Conservation (phyloP, 2,329 filamentous ascomycete species). For the Passalora sequoiae region DNA sequence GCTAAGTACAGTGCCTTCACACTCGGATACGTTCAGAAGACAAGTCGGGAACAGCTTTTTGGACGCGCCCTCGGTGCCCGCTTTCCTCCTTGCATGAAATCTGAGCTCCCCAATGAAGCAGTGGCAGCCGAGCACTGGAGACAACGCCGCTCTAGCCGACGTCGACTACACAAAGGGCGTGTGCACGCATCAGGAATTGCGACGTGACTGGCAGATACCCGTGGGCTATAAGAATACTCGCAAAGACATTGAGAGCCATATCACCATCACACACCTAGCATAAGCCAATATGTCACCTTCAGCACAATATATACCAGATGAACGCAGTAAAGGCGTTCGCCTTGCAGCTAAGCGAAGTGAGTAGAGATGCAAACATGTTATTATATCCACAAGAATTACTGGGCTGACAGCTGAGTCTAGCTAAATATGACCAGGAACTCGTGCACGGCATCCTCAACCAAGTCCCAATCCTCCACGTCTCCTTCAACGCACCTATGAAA, state of each 20-base stretch:
- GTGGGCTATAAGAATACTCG: not conserved
- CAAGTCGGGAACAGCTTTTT: not conserved
- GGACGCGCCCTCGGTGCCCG: not conserved
- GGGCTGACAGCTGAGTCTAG: too few species aligned
- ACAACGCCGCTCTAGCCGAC: not conserved
- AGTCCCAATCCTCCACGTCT: constrained; percentile 71
- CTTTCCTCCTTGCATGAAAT: not conserved
- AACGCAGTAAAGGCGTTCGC: constrained; percentile 28
- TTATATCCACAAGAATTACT: not conserved
- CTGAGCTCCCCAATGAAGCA: constrained; percentile 6
- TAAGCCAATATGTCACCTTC: constrained; percentile 10
- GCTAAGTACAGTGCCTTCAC: too few species aligned
- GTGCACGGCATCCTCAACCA: constrained; percentile 73
- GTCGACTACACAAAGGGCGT: constrained; percentile 8
- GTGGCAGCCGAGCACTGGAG: constrained; percentile 10
- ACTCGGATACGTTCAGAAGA: too few species aligned
- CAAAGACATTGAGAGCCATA: not conserved
- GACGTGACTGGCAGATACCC: not conserved
- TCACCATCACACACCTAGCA: not conserved
- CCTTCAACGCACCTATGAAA: constrained; percentile 58
- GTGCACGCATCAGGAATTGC: not conserved
- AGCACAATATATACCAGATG: constrained; percentile 26
- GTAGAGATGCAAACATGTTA: constrained; percentile 3
- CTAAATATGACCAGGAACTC: constrained; percentile 63
- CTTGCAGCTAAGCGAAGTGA: constrained; percentile 26